A percentile compares a stretch with the other conserved stretches of the same genome.
Evolutionary conservation across 2,329 filamentous ascomycete species (phyloP).

Genomic region (Lecanicillium sp.): DNA sequence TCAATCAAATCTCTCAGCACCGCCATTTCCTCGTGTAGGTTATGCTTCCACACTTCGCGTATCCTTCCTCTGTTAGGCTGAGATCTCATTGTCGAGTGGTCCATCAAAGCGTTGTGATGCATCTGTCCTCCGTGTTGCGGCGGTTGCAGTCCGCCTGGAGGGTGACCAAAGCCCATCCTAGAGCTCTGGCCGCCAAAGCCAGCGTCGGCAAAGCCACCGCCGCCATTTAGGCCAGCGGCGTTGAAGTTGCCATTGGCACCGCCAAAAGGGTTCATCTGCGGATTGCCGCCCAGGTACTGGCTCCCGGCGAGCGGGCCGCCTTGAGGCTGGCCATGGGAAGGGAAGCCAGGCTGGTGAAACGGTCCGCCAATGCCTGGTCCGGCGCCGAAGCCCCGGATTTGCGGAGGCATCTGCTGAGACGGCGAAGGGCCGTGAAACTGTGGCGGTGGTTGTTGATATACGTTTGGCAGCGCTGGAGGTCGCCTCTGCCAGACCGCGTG

Average conservation of each 20-base stretch:
- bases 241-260: constrained; percentile 48
- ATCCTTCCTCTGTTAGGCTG: constrained; percentile 73
- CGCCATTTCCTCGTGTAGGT: constrained; percentile 85
- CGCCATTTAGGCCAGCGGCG: constrained; percentile 48
- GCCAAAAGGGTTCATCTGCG: constrained; percentile 60
- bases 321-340: constrained; percentile 44
- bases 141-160: constrained; percentile 44
- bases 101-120: constrained; percentile 32
- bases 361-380: constrained; percentile 29
- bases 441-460: too few relatives aligned
- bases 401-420: constrained; percentile 24
- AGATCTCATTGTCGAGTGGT: constrained; percentile 30
- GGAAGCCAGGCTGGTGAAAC: constrained; percentile 41
- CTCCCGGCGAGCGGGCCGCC: constrained; percentile 52
- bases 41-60: constrained; percentile 93
- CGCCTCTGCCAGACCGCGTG: too few relatives aligned
- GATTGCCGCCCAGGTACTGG: constrained; percentile 65
- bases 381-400: constrained; percentile 29
- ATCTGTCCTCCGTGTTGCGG: constrained; percentile 45
- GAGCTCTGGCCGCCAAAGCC: constrained; percentile 82
- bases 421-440: neutral
- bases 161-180: constrained; percentile 76
- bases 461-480: too few relatives aligned
- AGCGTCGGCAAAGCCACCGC: constrained; percentile 54
- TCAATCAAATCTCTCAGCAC: constrained; percentile 75